Evolutionary conservation across 768 basidiomycete genomes (phyloP), one percentile per base, ranked within the genome.

Genomic region (Leccinum rimulosum): DNA sequence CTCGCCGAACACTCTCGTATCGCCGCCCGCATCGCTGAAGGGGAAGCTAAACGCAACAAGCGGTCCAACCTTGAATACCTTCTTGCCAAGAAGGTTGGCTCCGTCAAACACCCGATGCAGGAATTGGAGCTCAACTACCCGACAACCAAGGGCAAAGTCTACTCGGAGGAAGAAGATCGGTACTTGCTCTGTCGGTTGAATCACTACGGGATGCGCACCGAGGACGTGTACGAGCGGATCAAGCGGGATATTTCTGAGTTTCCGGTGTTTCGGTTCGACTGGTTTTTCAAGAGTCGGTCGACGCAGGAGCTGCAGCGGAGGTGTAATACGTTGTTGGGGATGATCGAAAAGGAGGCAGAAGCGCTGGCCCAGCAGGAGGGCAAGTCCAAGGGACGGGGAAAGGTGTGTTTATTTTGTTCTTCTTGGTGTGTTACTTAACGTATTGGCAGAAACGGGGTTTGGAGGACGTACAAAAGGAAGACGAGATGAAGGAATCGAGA

Each of bases 221-320:
- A 92, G 52, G 94, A 97, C 66, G 89, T 93, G 27, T 97, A 95
- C 68, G 96, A 99, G 68, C 77, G 88, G 55, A 97, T 98, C 76
- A 97, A 96, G 83, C 86, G 88, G 73, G 96, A 98, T 73, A 94
- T 98, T 63, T 88, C 86, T 15, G 95, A 98, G 75, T 98, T 95
- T 75, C 95, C 96, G 1, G 90, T 95, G 14, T 99, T 98, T 78
- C 81, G 95, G 22, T 98, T 98, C 67, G 95, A 98, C 69, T 98
- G 95, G 96, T 98, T 97, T 78, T 89, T 95, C 81, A 95, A 96
- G 79, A 93, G 92, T 63, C 78, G 96, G 56, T 92, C 90, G 11
- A 87, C 93, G 3, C 87, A 92, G 67, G 96, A 98, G 75, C 75
- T 98, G 57, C 86, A 88, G 68, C 78, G 96, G 63, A 77, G 96